Base-by-base conservation (phyloP, 2,329 filamentous ascomycete genomes). In the Tolypocladium tundrense region DNA sequence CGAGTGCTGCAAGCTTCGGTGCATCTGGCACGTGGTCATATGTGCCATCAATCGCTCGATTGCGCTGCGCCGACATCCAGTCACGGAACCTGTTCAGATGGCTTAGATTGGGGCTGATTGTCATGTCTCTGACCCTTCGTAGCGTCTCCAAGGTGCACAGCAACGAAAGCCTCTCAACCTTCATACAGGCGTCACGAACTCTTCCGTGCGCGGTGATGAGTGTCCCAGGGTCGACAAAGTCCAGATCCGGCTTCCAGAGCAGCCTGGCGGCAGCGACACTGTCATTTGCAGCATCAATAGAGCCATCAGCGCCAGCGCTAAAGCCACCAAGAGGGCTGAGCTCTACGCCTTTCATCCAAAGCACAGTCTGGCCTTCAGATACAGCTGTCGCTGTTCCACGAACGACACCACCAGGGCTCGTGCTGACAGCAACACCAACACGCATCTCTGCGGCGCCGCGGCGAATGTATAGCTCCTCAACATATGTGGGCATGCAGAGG, bases 71-170 rank as follows among this genome's bases (percentile, higher is more conserved):
- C 33, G 27, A 24, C 51, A 60, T 31, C 59, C 59, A 60, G 13
- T 57, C 43, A 21, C 50, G 55, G 52, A 59, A 60, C 35, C 53
- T 59, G 11, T n/a, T 37, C 2, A 60, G 52, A 39, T 60, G 59
- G 4, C 39, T 54, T 27, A 52, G 31, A 3, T 2, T 16, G 27
- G 16, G 21, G 10, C 31, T 16, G 5, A 52, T 35, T 2, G 11
- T 8, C 13, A 52, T 10, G 3, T 16, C 16, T 35, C 19, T 31
- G 19, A 39, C 48, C 50, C 39, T 48, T 21, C 24, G 42, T 21
- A 35, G 51, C 19, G 21, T 53, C 50, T 37, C 27, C 33, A 40
- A 53, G 21, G 19, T 33, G 41, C 50, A 57, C 13, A 37, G 42
- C 39, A 43, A 40, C 35, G n/a, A 57, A 54, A 48, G 27, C 48